Evolutionary conservation across 2,329 filamentous ascomycete genomes (phyloP), one percentile per base, ranked within the genome.

Genomic region (Aspergillus cejpii): DNA sequence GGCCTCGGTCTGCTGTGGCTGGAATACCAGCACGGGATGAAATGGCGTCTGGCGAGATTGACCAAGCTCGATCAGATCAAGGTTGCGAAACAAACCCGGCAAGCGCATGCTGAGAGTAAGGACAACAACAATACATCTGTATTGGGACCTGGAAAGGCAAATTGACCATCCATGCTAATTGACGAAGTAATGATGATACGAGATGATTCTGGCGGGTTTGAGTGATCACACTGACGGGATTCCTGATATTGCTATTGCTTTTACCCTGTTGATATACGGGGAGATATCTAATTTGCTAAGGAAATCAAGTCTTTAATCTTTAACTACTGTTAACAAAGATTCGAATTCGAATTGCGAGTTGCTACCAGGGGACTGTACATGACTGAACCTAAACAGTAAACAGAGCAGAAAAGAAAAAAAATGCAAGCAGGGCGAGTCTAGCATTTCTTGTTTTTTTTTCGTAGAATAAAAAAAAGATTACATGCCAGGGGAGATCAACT

Each of bases 401-500:
- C 37, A 41, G 24, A 34, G 33, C n/a, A 40, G 21, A 17, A 28
- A 19, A 28, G 23, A 24, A 24, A 8, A 24, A 24, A 24, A 24
- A 24, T 8, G 23, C 5, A 24, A 4, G 23, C n/a, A 24, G 23
- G 23, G 4, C 23, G 4, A 24, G 23, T 24, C 23, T 24, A 24
- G n/a, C n/a, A n/a, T n/a, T n/a, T n/a, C n/a, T n/a, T n/a, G n/a
- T n/a, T n/a, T n/a, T n/a, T n/a, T n/a, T n/a, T n/a, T n/a, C n/a
- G n/a, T n/a, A n/a, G n/a, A n/a, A n/a, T n/a, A n/a, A n/a, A n/a
- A n/a, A n/a, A n/a, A n/a, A n/a, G n/a, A n/a, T 34, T 44, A 96
- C 79, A 94, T 88, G 54, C 92, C 92, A 33, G 92, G 92, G 43
- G 90, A 80, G 64, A 96, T 78, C 55, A 97, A 74, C 69, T 86